phyloP scores from a whole-genome alignment of 2,329 filamentous ascomycete species.

The Xylariales sp. region DNA sequence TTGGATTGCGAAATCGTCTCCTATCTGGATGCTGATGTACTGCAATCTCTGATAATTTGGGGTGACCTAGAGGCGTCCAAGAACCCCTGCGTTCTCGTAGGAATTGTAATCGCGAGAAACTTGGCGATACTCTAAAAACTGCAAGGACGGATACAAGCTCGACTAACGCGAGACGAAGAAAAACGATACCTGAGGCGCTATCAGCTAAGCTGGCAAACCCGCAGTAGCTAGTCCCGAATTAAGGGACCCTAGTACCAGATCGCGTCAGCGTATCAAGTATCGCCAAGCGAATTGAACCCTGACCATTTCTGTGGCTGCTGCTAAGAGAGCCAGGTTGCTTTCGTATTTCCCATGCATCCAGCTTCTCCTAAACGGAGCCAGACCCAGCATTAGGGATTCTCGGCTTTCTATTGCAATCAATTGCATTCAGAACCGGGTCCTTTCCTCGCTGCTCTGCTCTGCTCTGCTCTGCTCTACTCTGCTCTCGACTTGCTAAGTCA shows the following conservation, averaged over 20 bases:
- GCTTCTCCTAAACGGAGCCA: neutral
- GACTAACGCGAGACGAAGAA: neutral
- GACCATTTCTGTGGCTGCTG: neutral
- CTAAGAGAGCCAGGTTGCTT: neutral
- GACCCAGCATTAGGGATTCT: conserved; percentile 1
- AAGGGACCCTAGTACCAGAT: neutral
- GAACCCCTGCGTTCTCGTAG: neutral
- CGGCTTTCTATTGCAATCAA: too few species aligned
- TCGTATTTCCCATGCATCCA: conserved; percentile 4
- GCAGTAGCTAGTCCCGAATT: neutral
- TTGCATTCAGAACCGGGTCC: too few species aligned
- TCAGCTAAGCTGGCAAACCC: neutral
- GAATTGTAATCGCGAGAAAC: neutral
- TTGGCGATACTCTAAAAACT: conserved; percentile 7
- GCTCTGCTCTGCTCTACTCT: too few species aligned
- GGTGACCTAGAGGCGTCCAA: too few species aligned
- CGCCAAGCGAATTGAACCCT: neutral
- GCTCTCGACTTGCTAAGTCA: too few species aligned
- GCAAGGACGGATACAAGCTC: conserved; percentile 5
- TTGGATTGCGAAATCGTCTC: too few species aligned
- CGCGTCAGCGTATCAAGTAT: neutral
- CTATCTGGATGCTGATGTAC: too few species aligned
- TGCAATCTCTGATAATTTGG: too few species aligned
- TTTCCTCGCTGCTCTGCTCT: too few species aligned
- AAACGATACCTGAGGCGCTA: neutral